Evolutionary conservation across 208 protist species (phyloP).

Genomic region (Wallacemonas collosoma): DNA sequence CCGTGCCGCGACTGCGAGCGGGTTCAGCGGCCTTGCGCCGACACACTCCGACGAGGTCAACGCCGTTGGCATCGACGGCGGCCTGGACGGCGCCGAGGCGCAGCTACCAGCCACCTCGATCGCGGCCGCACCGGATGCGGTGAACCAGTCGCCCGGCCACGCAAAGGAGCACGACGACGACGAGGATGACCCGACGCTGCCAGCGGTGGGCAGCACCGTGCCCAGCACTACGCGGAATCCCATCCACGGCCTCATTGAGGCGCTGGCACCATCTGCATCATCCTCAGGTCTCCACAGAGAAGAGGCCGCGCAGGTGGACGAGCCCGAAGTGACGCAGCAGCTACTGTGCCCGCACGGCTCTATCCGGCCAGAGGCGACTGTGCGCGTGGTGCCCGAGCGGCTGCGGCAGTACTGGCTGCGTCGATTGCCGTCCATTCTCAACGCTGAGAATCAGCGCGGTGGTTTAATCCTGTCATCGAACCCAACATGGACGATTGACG

Average conservation of each 20-base stretch:
- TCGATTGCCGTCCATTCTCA: constrained; percentile 39
- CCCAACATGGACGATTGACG: constrained; percentile 22
- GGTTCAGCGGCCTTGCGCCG: background rate
- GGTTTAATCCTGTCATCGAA: constrained; percentile 21
- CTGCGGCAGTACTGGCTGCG: constrained; percentile 56
- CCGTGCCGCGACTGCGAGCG: background rate
- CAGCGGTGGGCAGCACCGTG: constrained; percentile 8
- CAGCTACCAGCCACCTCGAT: too few species aligned
- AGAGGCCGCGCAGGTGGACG: background rate
- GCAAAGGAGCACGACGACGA: background rate
- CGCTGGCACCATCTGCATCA: background rate
- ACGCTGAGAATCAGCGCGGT: constrained; percentile 27
- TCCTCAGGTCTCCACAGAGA: background rate
- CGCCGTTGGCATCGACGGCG: background rate
- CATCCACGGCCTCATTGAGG: constrained; percentile 17
- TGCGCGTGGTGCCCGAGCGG: constrained; percentile 40
- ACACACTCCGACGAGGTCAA: background rate
- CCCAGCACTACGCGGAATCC: constrained; percentile 3
- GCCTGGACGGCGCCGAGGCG: background rate
- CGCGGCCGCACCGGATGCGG: too few species aligned
- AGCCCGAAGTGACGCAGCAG: constrained; percentile 4
- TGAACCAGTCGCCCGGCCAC: too few species aligned
- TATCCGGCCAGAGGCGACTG: constrained; percentile 40
- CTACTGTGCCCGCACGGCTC: constrained; percentile 56
- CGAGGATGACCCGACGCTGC: background rate